Base-by-base conservation (phyloP, 192 early-diverging fungal genomes). In the Coemansia sp. region DNA sequence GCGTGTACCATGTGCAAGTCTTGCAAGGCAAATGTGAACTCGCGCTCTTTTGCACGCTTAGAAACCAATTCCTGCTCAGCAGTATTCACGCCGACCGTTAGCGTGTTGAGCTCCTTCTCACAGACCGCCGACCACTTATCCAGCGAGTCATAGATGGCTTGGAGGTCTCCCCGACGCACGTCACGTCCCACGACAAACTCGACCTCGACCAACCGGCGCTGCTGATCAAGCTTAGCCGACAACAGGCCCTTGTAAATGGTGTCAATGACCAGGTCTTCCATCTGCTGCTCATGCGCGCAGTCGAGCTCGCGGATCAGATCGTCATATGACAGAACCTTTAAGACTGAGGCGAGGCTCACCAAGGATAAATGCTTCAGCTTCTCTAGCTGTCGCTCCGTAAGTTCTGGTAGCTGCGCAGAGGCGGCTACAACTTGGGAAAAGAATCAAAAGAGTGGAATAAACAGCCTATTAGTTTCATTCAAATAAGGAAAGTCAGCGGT, bases 211-310 rank as follows among this genome's bases (percentile, higher is more conserved):
- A 82, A 29, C 4, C 74, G 74, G 31, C 75, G 70, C 68, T 77
- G 64, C 69, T 82, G 80, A 44, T 82, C 80, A 12, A 82, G 74
- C 61, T 74, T 82, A 34, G 75, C 80, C 23, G 64, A 39, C 31
- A 82, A 14, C 51, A 82, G 68, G 17, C 70, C 68, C 53, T 74
- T 76, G 72, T 82, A 82, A 3, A 68, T 82, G 31, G 75, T 48
- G n/a, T 73, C 75, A 29, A 82, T 77, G 48, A 82, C 80, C 9
- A 82, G 50, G 62, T 77, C 70, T 66, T 82, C 80, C 61, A 82
- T 62, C 37, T 82, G 64, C 65, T 82, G 74, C 62, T 77, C 74
- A 17, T 63, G 50, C 5, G 29, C 31, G 34, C 67, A 82, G 34
- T 70, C 74, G 5, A 82, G 72, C 62, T 77, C 72, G 5, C 38